Evolutionary conservation across 1,284 basidiomycete species (phyloP).

Genomic region (Cutaneotrichosporon cyanovorans): DNA sequence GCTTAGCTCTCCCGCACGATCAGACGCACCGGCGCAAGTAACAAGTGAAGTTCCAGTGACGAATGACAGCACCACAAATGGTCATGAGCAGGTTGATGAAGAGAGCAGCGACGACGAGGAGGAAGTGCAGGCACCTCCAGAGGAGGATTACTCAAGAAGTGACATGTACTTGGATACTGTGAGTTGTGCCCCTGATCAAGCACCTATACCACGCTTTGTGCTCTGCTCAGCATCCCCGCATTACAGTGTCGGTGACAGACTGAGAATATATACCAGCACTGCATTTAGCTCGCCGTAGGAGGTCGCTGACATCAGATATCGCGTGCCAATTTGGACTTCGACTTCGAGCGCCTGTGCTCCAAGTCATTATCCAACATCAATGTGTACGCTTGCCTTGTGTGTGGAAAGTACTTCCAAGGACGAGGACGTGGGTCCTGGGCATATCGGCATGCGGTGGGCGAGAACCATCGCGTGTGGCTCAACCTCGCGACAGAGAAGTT

Average conservation of each 20-base stretch:
- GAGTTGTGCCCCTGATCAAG: too few species aligned
- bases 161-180: slow-evolving; percentile 96
- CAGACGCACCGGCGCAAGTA: not conserved
- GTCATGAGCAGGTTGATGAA: slow-evolving; percentile 1
- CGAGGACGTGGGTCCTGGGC: slow-evolving; percentile 87
- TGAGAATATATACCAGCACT: too few species aligned
- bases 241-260: too few species aligned
- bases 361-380: slow-evolving; percentile 95
- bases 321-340: slow-evolving; percentile 84
- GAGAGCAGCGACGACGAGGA: slow-evolving; percentile 49
- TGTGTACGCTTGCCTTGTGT: slow-evolving; percentile 94
- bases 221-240: not conserved
- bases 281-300: not conserved
- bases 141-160: slow-evolving; percentile 55
- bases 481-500: slow-evolving; percentile 92
- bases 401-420: slow-evolving; percentile 98
- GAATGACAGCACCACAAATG: not conserved
- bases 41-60: too few species aligned
- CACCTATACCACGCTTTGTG: not conserved
- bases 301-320: slow-evolving; percentile 63
- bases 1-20: slow-evolving; percentile 1
- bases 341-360: slow-evolving; percentile 98
- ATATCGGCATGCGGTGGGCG: slow-evolving; percentile 93
- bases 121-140: slow-evolving; percentile 37
- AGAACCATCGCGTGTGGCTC: slow-evolving; percentile 97